These are phyloP conservation scores for Solanum chiquidenum DNA, from an alignment of 257 asterid genomes.

Conservation along the genomic window DNA sequence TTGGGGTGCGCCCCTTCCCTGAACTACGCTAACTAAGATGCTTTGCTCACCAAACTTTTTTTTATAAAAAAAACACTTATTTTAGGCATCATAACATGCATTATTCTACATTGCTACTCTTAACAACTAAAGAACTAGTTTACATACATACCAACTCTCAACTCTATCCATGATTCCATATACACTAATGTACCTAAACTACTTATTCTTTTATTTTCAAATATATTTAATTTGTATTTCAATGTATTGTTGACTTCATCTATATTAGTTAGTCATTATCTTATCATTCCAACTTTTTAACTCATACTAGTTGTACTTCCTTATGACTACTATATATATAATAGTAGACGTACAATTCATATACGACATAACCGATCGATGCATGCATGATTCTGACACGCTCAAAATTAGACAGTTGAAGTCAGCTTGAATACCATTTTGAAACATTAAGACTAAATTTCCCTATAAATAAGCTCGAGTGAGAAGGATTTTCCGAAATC, in stretches of 20 bases:
- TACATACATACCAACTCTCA: not conserved
- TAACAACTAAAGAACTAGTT: not conserved
- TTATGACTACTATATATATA: not conserved
- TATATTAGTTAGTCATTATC: not conserved
- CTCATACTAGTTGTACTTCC: not conserved
- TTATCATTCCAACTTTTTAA: not conserved
- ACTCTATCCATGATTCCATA: not conserved
- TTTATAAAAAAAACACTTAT: not conserved
- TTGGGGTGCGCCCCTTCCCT: rapidly evolving
- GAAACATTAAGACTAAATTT: not conserved
- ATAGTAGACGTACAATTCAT: not conserved
- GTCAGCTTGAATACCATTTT: not conserved
- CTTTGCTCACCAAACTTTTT: too few relatives aligned
- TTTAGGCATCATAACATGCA: not conserved
- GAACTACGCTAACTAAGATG: not conserved
- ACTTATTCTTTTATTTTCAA: not conserved
- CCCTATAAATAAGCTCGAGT: not conserved
- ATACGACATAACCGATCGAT: not conserved
- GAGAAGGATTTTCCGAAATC: not conserved
- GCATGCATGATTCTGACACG: not conserved
- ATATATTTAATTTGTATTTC: not conserved
- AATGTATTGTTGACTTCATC: not conserved
- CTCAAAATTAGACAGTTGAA: not conserved
- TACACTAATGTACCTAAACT: not conserved
- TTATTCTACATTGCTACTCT: not conserved